Percentiles rank a stretch among this genome's conserved stretches.
Evolutionary conservation across 495 filamentous ascomycete species (phyloP).

Genomic region (Trichoderma virens): DNA sequence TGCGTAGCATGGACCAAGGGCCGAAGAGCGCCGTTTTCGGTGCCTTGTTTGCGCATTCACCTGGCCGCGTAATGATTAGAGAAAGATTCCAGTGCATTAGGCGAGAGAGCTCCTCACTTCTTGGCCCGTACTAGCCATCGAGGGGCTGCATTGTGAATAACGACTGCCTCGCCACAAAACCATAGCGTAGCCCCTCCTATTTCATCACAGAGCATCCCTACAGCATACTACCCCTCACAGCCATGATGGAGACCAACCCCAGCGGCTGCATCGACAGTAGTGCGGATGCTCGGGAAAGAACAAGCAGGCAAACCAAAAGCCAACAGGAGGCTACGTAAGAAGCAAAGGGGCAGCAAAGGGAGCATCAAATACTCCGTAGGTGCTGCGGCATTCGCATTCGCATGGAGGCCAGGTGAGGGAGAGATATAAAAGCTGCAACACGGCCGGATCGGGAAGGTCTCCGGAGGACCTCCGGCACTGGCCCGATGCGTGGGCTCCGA

Average conservation of each 20-base stretch:
- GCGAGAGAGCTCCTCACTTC: background rate
- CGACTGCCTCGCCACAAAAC: background rate
- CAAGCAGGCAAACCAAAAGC: background rate
- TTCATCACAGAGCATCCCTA: background rate
- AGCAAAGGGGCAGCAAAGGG: background rate
- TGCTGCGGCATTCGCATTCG: too few species aligned
- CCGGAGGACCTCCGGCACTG: constrained; percentile 1
- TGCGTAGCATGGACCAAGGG: background rate
- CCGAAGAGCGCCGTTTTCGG: background rate
- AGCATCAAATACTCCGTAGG: background rate
- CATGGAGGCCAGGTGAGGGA: too few species aligned
- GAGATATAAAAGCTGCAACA: background rate
- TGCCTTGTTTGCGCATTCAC: background rate
- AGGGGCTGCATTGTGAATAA: background rate
- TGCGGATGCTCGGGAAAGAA: background rate
- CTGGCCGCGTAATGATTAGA: background rate
- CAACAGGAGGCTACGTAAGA: background rate
- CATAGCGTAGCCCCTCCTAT: background rate
- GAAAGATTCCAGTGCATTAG: constrained; percentile 1
- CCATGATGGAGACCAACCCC: background rate
- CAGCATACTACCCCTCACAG: background rate
- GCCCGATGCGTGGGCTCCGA: background rate
- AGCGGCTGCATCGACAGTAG: background rate
- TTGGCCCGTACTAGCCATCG: background rate
- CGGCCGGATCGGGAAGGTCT: background rate